These are phyloP conservation scores for Alternaria angustiovoidea DNA, from an alignment of 2,329 filamentous ascomycete genomes.

Conservation along the genomic window DNA sequence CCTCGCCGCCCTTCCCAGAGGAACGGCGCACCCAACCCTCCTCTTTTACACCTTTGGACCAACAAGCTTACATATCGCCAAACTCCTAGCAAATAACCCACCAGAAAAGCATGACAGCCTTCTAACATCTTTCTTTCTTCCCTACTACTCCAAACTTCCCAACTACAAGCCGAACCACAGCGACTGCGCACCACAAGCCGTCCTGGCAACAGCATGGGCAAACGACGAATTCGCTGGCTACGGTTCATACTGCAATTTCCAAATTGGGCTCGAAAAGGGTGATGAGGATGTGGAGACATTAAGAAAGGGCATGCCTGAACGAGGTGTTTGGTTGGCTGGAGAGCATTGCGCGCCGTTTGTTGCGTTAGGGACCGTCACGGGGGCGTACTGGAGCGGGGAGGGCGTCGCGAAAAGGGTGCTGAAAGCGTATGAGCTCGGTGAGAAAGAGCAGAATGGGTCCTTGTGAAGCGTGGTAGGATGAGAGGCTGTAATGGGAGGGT, in stretches of 20 bases:
- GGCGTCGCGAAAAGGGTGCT: conserved; percentile 7
- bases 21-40: conserved; percentile 76
- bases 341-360: conserved; percentile 93
- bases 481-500: neutral
- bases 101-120: conserved; percentile 58
- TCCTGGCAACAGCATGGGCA: conserved; percentile 79
- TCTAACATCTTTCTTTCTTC: conserved; percentile 73
- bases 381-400: conserved; percentile 18
- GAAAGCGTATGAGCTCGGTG: conserved; percentile 1
- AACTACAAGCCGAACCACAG: conserved; percentile 65
- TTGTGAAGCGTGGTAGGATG: neutral
- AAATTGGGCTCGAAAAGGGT: conserved; percentile 73
- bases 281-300: conserved; percentile 74
- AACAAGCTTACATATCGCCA: conserved; percentile 44
- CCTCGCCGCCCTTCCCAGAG: conserved; percentile 69
- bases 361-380: conserved; percentile 76
- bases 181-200: conserved; percentile 68
- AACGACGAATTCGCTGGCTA: conserved; percentile 80
- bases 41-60: conserved; percentile 81
- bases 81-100: conserved; percentile 41
- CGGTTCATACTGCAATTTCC: conserved; percentile 87
- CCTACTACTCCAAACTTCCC: conserved; percentile 80
- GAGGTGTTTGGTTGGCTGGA: conserved; percentile 83
- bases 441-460: neutral
- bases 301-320: conserved; percentile 64